Base-by-base conservation (phyloP, 2,329 filamentous ascomycete genomes). In the Coniella vitis region DNA sequence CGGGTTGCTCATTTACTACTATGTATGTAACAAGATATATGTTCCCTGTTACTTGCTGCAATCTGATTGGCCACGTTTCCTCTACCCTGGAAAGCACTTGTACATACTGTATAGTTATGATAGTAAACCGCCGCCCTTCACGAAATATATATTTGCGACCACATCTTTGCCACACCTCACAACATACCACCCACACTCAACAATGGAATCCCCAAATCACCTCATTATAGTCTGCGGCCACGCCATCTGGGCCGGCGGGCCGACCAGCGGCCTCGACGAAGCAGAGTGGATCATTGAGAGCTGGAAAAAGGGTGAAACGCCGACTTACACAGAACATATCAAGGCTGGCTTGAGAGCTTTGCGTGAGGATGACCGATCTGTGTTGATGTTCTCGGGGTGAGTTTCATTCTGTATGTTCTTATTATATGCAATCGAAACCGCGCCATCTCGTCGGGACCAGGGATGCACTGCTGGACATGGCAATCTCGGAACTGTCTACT, bases 161-260 rank as follows among this genome's bases (percentile, higher is more conserved):
- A 4, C 16, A 4, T 21, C 39, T 16, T 20, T 10, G n/a, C n/a
- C 8, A 13, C n/a, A 29, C 39, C 31, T n/a, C 39, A 7, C 31
- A 17, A 16, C 19, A 13, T 16, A 14, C 3, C 38, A 13, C 13
- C 38, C n/a, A 12, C 4, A 22, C 13, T 10, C 7, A 55, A 49
- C 41, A 51, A 63, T 56, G 59, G 36, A 42, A 13, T 50, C 46
- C 0, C 67, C 69, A 22, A 65, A 65, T 4, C 75, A 87, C 55
- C 74, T 94, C 10, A 79, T 94, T 45, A 69, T 94, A 41, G 84
- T 94, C 44, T 93, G 88, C 70, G 90, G 89, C 63, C 89, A 95
- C 67, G 86, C 81, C 22, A 87, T 91, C 50, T 94, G 86, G 74
- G 66, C 73, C 13, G 82, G 82, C 21, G 80, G 81, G 0, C 69